Base-by-base conservation (phyloP, 2,329 filamentous ascomycete genomes). In the Myriosclerotinia curreyana region DNA sequence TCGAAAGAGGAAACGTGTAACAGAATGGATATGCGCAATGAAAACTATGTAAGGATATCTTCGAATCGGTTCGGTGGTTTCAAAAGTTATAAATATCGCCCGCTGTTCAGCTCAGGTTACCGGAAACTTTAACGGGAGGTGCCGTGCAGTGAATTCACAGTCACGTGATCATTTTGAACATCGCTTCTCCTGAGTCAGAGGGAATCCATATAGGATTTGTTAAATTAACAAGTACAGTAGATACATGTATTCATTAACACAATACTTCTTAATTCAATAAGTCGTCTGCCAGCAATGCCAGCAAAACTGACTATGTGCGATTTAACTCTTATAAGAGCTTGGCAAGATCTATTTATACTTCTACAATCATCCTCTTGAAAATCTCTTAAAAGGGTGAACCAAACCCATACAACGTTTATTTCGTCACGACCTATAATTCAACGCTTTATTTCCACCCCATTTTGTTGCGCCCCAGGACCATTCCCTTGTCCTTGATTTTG, bases 381-480 rank as follows among this genome's bases (percentile, higher is more conserved):
- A 11, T 12, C 7, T 34, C 54, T 17, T 36, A 4, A 22, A 4
- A 38, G 8, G 55, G 42, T 4, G 36, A 36, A 48, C 28, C n/a
- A 17, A 48, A 46, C 17, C n/a, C 55, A 36, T 20, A 48, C 42
- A 55, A 48, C 15, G 38, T 62, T 55, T 14, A 25, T 31, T 48
- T 62, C 60, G 28, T 62, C 50, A 15, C 22, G 22, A n/a, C 22
- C 25, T 42, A 63, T 36, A 49, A 58, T n/a, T 42, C 25, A 50
- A 28, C 17, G 36, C 22, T 38, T 63, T 31, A 63, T 58, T 56
- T 49, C 12, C 53, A 11, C 60, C 8, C 60, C 60, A 46, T 58
- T 63, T 63, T 63, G 60, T 58, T 58, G 60, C 52, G 60, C 60
- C 53, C 66, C 64, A 38, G 52, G 62, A 15, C 65, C 61, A 46